Evolutionary conservation across 306 rosid genomes (phyloP).

Genomic region (Betula pendula): DNA sequence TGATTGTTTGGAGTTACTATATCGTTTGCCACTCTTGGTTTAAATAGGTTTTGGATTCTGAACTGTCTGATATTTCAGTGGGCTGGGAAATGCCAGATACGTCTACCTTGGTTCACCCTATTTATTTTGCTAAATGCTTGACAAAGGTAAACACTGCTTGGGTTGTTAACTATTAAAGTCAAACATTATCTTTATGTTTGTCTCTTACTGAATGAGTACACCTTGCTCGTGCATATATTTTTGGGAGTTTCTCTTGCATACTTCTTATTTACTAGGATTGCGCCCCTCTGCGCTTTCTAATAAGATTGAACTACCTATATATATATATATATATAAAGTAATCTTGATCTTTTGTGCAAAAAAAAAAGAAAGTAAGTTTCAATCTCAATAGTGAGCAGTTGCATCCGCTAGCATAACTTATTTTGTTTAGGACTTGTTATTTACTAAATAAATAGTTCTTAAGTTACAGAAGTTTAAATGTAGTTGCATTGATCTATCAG

Average conservation of each 20-base stretch:
- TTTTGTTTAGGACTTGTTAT: neutral
- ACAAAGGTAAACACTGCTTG: constrained; percentile 49
- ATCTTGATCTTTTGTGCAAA: too few species aligned
- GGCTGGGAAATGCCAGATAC: constrained; percentile 55
- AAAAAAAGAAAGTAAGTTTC: neutral
- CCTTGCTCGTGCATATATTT: too few species aligned
- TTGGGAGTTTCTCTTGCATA: too few species aligned
- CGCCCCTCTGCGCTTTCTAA: too few species aligned
- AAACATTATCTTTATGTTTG: neutral
- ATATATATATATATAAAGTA: too few species aligned
- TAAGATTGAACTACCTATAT: too few species aligned
- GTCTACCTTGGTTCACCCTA: constrained; percentile 59
- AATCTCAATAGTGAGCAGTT: neutral
- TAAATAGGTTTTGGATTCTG: constrained; percentile 55
- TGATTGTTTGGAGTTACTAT: constrained; percentile 14
- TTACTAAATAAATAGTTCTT: neutral
- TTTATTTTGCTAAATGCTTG: constrained; percentile 82
- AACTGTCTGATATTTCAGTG: constrained; percentile 44
- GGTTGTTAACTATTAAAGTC: neutral
- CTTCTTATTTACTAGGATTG: too few species aligned
- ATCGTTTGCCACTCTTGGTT: constrained; percentile 27
- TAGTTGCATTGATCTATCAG: neutral
- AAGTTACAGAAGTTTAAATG: neutral
- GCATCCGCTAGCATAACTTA: neutral
- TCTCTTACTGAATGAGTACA: neutral